phyloP scores from a whole-genome alignment of 176 grass and related monocot species.

The Carex kokanica region DNA sequence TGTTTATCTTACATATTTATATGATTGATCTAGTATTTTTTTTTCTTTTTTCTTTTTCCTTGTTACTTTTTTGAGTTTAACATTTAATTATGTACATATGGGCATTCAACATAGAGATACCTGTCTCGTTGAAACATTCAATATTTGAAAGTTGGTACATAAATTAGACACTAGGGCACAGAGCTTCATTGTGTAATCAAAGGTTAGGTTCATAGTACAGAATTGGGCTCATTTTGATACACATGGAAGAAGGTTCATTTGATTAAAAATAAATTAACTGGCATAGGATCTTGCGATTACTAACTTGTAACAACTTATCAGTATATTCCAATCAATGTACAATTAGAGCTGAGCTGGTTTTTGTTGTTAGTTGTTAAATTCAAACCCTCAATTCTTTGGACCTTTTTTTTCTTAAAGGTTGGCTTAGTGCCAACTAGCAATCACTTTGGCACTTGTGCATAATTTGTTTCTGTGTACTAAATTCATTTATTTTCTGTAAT shows the following conservation, averaged over 20 bases:
- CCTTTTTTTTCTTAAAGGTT: no score
- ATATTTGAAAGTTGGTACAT: not conserved
- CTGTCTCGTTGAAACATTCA: not conserved
- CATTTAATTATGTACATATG: not conserved
- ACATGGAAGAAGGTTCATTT: not conserved
- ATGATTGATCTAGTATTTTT: not conserved
- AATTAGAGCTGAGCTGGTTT: not conserved
- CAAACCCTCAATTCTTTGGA: not conserved
- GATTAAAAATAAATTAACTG: not conserved
- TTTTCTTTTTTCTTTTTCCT: not conserved
- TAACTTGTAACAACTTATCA: not conserved
- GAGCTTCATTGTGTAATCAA: not conserved
- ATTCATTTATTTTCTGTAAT: constrained; percentile 25
- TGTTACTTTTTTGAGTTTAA: not conserved
- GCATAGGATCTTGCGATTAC: not conserved
- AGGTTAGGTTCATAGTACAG: not conserved
- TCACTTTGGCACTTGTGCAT: not conserved
- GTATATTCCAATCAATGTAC: not conserved
- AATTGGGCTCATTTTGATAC: not conserved
- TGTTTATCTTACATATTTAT: not conserved
- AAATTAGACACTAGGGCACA: not conserved
- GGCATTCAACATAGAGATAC: not conserved
- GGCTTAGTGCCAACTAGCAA: no score
- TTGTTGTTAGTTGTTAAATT: not conserved
- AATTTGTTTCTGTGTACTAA: not conserved